Base-by-base conservation (phyloP, 2,329 filamentous ascomycete genomes). In the Cladobotryum mycophilum region DNA sequence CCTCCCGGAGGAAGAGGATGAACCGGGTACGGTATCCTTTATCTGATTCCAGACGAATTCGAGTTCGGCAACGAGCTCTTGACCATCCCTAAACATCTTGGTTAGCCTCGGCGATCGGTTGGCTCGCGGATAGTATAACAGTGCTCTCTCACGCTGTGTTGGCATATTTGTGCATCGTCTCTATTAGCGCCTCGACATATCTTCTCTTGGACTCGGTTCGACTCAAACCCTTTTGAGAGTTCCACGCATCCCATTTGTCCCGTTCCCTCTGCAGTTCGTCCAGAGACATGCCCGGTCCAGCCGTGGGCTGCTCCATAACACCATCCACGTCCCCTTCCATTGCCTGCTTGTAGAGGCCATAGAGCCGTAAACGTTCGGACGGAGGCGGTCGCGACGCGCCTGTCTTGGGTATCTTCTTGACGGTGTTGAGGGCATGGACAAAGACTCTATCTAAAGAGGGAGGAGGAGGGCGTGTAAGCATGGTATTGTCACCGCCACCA, bases 31-130 rank as follows among this genome's bases (percentile, higher is more conserved):
- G 61, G 92, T 96, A 59, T 86, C 86, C 68, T 93, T 95, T 60
- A 99, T 92, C 67, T 97, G 93, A 60, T 96, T 90, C 93, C 93
- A 99, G 37, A 99, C 92, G 62, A 97, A 99, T 70, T 99, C 93
- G n/a, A 99, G 81, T 68, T 99, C 93, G 9, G 84, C 79, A 36
- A 97, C 91, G 37, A 99, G 78, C 69, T 95, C 91, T 53, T 85
- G 80, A 7, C 89, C 89, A 65, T 96, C 90, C 45, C 81, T 84
- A 56, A 48, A 36, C 37, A 30, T 35, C 13, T 13, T 35, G 35
- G 37, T 41, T 35, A 38, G 30, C 5, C 13, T 12, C 38, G 20
- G 40, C 15, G 18, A 18, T 15, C n/a, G 38, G 6, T 22, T n/a
- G 41, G 33, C 35, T 41, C 17, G 17, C 9, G 17, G 36, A 30